Evolutionary conservation across 73 alveolate genomes (phyloP).

Genomic region (Halteria grandinella): DNA sequence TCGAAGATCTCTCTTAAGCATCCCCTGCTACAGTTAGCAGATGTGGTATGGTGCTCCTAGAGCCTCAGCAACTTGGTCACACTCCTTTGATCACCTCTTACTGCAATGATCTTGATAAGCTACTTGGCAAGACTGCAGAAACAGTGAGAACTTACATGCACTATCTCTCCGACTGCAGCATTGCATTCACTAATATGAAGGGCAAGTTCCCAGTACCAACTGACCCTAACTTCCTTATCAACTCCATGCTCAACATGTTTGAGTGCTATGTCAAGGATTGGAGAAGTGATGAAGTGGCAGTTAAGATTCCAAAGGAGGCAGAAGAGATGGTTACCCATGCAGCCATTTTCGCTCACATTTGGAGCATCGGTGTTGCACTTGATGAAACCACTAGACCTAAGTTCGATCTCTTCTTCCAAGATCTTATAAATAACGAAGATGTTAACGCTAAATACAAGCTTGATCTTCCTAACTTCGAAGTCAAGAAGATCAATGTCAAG

Average conservation of each 20-base stretch:
- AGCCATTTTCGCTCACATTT: conserved; percentile 86
- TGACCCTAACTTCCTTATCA: conserved; percentile 61
- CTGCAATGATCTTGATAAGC: conserved; percentile 33
- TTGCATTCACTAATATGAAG: conserved; percentile 31
- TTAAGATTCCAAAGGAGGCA: conserved; percentile 81
- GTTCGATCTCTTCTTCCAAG: conserved; percentile 88
- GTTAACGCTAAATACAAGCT: conserved; percentile 69
- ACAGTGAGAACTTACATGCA: conserved; percentile 30
- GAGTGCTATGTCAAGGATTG: conserved; percentile 63
- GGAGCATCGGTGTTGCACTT: conserved; percentile 99
- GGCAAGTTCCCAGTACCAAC: conserved; percentile 80
- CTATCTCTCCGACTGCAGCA: conserved; percentile 31
- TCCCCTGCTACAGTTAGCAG: conserved; percentile 98
- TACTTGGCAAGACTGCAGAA: conserved; percentile 56
- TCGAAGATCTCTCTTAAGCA: conserved; percentile 91
- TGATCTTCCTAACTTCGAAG: conserved; percentile 56
- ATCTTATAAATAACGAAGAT: conserved; percentile 76
- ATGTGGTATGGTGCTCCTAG: conserved; percentile 99
- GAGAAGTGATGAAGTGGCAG: conserved; percentile 81
- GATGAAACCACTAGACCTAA: conserved; percentile 94
- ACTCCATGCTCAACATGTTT: conserved; percentile 62
- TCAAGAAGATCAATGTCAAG: conserved; percentile 56
- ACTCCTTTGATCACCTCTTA: conserved; percentile 57
- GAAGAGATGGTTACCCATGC: conserved; percentile 90
- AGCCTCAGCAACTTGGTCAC: conserved; percentile 84